Conservation (phyloP, 1,139 yeast species). For the Yamadazyma oceani region DNA sequence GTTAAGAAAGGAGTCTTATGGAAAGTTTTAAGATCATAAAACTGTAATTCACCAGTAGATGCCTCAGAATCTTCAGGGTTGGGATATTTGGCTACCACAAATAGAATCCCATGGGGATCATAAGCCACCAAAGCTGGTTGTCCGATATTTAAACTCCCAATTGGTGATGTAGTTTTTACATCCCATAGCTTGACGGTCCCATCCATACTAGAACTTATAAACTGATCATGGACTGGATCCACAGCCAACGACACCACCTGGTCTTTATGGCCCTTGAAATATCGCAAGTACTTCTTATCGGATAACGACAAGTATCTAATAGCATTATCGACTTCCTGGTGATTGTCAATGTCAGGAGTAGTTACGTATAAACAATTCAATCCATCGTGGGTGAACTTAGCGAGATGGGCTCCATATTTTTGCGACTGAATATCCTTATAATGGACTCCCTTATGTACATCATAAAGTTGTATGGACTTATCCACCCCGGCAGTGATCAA, state of each 20-base stretch:
- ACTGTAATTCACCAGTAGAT: constrained; percentile 47
- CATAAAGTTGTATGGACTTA: constrained; percentile 82
- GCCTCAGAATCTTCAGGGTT: too few relatives aligned
- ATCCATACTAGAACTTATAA: constrained; percentile 73
- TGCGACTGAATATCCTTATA: constrained; percentile 71
- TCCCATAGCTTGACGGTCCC: constrained; percentile 89
- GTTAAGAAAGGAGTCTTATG: constrained; percentile 56
- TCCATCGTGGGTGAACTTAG: constrained; percentile 77
- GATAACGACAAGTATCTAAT: constrained; percentile 74
- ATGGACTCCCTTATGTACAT: constrained; percentile 68
- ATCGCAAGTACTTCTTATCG: constrained; percentile 77
- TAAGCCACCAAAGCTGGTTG: constrained; percentile 61
- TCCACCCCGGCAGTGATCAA: constrained; percentile 78
- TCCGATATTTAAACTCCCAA: constrained; percentile 62
- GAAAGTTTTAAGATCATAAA: constrained; percentile 61
- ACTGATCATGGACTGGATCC: constrained; percentile 67
- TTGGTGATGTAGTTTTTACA: constrained; percentile 57
- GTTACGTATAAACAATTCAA: constrained; percentile 81
- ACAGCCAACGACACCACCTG: constrained; percentile 73
- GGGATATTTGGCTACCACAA: constrained; percentile 62
- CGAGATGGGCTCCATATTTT: constrained; percentile 89
- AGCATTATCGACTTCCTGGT: constrained; percentile 57
- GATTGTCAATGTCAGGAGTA: constrained; percentile 43
- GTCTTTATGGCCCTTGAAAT: constrained; percentile 83
- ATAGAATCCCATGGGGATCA: constrained; percentile 82